phyloP scores from a whole-genome alignment of 2,329 filamentous ascomycete species.

The Emergomyces africanus region DNA sequence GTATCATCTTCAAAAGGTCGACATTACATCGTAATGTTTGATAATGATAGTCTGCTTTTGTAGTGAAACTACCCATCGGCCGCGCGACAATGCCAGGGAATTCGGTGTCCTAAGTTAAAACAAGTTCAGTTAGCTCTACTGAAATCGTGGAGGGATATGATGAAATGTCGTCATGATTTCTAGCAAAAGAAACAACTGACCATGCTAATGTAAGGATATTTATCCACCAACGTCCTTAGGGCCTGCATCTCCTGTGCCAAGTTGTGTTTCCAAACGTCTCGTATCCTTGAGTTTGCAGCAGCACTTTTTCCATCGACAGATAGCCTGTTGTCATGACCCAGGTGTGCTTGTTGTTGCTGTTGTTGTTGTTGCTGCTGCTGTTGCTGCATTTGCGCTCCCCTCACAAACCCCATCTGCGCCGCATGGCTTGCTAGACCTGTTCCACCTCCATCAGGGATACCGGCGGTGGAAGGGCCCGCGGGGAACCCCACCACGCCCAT shows the following conservation, averaged over 20 bases:
- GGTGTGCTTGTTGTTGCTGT: conserved; percentile 30
- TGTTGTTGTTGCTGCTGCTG: conserved; percentile 42
- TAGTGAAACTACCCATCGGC: conserved; percentile 87
- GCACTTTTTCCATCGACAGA: conserved; percentile 44
- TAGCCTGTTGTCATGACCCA: conserved; percentile 38
- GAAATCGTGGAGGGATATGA: conserved; percentile 5
- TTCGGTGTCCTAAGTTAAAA: conserved; percentile 64
- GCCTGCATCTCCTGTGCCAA: conserved; percentile 80
- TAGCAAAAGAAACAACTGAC: conserved; percentile 40
- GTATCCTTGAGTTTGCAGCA: conserved; percentile 64
- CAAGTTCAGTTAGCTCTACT: conserved; percentile 11
- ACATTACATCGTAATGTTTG: conserved; percentile 96
- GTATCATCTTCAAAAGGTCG: conserved; percentile 93
- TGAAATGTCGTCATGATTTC: not conserved
- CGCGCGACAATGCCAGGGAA: conserved; percentile 96
- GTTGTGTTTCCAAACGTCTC: conserved; percentile 93
- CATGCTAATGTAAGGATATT: conserved; percentile 96
- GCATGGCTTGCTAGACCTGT: conserved; percentile 76
- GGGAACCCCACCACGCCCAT: conserved; percentile 45
- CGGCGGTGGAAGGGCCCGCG: conserved; percentile 40
- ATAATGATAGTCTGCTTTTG: conserved; percentile 97
- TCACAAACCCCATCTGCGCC: conserved; percentile 74
- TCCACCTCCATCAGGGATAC: conserved; percentile 34
- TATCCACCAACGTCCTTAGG: conserved; percentile 70
- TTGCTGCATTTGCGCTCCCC: conserved; percentile 54